These are phyloP conservation scores for Gossypium herbaceum DNA, from an alignment of 345 rosid species.

Conservation along the genomic window DNA sequence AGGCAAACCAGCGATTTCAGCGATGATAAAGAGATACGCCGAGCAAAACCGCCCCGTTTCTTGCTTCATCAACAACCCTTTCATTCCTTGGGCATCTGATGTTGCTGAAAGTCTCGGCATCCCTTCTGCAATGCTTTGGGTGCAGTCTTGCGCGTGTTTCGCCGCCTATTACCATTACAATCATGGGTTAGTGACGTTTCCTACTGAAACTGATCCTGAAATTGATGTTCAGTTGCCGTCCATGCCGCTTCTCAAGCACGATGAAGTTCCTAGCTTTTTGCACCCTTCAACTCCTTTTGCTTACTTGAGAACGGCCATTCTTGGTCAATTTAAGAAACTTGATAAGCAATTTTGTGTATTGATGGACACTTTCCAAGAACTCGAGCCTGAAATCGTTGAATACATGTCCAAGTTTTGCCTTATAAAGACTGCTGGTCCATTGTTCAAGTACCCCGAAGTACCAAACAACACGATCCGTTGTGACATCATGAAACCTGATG, in stretches of 20 bases:
- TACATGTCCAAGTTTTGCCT: slow-evolving; percentile 55
- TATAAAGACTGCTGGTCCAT: slow-evolving; percentile 51
- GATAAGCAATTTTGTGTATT: slow-evolving; percentile 63
- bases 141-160: slow-evolving; percentile 81
- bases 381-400: slow-evolving; percentile 62
- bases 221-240: slow-evolving; percentile 62
- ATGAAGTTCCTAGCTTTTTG: slow-evolving; percentile 78
- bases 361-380: slow-evolving; percentile 67
- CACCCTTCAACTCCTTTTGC: slow-evolving; percentile 51
- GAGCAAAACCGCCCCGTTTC: slow-evolving; percentile 64
- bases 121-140: slow-evolving; percentile 90
- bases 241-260: slow-evolving; percentile 64
- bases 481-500: slow-evolving; percentile 50
- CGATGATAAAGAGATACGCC: slow-evolving; percentile 40
- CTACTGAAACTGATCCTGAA: slow-evolving; percentile 45
- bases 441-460: slow-evolving; percentile 48
- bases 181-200: slow-evolving; percentile 51
- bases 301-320: slow-evolving; percentile 39
- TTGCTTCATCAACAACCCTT: slow-evolving; percentile 79
- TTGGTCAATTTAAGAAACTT: slow-evolving; percentile 58
- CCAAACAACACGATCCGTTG: slow-evolving; percentile 34
- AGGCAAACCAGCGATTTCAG: slow-evolving; percentile 42
- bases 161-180: slow-evolving; percentile 59
- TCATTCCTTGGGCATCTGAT: slow-evolving; percentile 82
- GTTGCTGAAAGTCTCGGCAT: slow-evolving; percentile 62